These are phyloP conservation scores for Xylaria sp. DNA, from an alignment of 2,329 filamentous ascomycete species.

Conservation along the genomic window DNA sequence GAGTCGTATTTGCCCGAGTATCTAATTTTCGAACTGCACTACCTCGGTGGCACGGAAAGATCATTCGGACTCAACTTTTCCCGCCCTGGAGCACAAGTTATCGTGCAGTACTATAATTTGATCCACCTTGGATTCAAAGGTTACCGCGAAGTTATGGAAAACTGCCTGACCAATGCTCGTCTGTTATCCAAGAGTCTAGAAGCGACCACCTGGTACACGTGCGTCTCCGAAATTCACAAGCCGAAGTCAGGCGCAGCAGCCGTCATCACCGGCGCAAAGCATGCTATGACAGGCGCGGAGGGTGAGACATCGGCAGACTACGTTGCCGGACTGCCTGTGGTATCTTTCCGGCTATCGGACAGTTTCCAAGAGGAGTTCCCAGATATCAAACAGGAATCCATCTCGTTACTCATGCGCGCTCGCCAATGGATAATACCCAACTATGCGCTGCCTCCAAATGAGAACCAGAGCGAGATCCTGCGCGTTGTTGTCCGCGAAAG, in stretches of 20 bases:
- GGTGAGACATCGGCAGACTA: slow-evolving; percentile 68
- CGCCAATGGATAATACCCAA: slow-evolving; percentile 79
- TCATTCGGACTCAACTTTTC: slow-evolving; percentile 79
- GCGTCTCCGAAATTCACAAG: slow-evolving; percentile 73
- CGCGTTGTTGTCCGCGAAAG: slow-evolving; percentile 74
- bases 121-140: slow-evolving; percentile 75
- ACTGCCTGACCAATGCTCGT: slow-evolving; percentile 71
- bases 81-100: slow-evolving; percentile 73
- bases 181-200: slow-evolving; percentile 72
- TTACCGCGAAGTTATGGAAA: slow-evolving; percentile 73
- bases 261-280: slow-evolving; percentile 48
- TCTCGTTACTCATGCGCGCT: slow-evolving; percentile 70
- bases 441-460: slow-evolving; percentile 71
- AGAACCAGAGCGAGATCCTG: slow-evolving; percentile 71
- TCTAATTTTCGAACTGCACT: slow-evolving; percentile 75
- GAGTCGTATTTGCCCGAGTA: slow-evolving; percentile 72
- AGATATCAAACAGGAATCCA: slow-evolving; percentile 70
- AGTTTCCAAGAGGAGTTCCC: slow-evolving; percentile 69
- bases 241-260: slow-evolving; percentile 57
- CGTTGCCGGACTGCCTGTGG: slow-evolving; percentile 72
- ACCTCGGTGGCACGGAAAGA: slow-evolving; percentile 76
- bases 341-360: slow-evolving; percentile 72
- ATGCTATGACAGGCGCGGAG: slow-evolving; percentile 52
- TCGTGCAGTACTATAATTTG: slow-evolving; percentile 78
- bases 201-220: slow-evolving; percentile 72